phyloP scores from a whole-genome alignment of 768 basidiomycete species.

The Tulasnella sp. region DNA sequence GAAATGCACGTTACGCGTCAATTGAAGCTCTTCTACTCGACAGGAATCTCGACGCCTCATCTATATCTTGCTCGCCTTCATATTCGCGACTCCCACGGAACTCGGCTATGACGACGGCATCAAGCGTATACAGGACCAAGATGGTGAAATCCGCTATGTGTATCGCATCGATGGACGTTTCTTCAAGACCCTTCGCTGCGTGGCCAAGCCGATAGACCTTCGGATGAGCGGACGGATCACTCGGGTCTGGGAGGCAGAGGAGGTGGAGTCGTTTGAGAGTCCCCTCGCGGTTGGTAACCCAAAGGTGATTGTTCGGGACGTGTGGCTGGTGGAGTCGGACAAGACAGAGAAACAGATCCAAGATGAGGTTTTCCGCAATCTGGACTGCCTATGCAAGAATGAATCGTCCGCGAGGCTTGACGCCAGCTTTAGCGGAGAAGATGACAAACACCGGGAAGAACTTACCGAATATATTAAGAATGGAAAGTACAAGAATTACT shows the following conservation, averaged over 20 bases:
- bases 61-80: not conserved
- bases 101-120: no score
- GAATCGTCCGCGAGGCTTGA: not conserved
- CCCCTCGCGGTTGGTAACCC: not conserved
- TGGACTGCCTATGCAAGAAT: not conserved
- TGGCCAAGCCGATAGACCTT: not conserved
- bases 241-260: not conserved
- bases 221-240: not conserved
- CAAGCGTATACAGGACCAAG: not conserved
- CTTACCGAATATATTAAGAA: not conserved
- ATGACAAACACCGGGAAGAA: not conserved
- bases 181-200: not conserved
- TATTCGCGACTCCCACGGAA: not conserved
- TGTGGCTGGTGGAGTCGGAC: not conserved
- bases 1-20: no score
- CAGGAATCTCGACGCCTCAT: not conserved
- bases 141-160: not conserved
- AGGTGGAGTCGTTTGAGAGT: not conserved
- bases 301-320: not conserved
- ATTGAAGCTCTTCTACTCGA: no score
- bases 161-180: not conserved
- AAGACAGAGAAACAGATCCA: not conserved
- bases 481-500: not conserved
- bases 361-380: not conserved
- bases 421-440: not conserved